These are phyloP conservation scores for Durio zibethinus DNA, from an alignment of 345 rosid genomes.

Conservation along the genomic window DNA sequence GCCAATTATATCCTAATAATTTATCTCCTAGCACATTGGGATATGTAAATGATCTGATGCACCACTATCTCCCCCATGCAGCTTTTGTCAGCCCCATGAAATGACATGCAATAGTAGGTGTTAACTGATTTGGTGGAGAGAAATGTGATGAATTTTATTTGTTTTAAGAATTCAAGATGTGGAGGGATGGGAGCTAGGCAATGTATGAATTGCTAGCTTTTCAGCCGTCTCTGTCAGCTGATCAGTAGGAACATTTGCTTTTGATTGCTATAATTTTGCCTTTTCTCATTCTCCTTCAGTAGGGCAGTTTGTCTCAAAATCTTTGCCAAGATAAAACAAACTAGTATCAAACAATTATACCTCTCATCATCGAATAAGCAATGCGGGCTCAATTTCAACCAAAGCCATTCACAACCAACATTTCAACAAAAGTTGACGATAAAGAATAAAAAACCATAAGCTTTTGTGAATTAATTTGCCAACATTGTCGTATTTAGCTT, in stretches of 20 bases:
- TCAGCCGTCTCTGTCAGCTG: constrained; percentile 1
- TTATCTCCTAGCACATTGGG: background rate
- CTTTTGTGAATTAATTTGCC: background rate
- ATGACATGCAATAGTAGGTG: background rate
- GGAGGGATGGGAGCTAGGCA: background rate
- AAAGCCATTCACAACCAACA: background rate
- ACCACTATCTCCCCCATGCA: background rate
- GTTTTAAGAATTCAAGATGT: background rate
- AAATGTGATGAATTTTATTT: background rate
- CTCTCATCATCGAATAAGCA: constrained; percentile 9
- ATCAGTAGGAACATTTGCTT: background rate
- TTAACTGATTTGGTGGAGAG: background rate
- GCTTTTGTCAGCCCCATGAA: constrained; percentile 11
- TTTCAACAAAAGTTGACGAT: background rate
- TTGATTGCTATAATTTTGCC: background rate
- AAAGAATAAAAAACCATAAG: background rate
- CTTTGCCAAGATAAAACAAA: constrained; percentile 7
- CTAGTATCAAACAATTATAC: constrained; percentile 6
- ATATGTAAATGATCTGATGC: constrained; percentile 4
- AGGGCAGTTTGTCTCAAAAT: background rate
- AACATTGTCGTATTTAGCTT: background rate
- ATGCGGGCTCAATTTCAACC: background rate
- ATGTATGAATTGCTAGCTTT: background rate
- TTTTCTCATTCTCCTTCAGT: background rate
- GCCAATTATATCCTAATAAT: too few relatives aligned